Evolutionary conservation across 202 grass and related monocot species (phyloP), one percentile per base, ranked within the genome.

Genomic region (Saccharum hybrid): DNA sequence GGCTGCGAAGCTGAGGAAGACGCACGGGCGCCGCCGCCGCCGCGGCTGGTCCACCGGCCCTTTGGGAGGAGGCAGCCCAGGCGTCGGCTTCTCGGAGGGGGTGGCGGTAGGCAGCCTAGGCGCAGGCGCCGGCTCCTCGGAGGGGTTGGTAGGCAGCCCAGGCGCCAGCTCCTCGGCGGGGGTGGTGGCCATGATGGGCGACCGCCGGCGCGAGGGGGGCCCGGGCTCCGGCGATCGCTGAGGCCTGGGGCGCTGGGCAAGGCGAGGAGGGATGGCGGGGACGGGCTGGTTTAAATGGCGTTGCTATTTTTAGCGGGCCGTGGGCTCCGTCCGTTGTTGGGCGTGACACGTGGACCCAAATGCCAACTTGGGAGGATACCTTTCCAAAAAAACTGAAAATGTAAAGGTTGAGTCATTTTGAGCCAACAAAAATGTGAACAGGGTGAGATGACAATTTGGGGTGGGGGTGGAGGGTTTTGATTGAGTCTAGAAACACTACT

Each of bases 1-100:
- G 18, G 76, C 88, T 4, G 94, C 57, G 84, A 97, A 85, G 86
- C 94, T 97, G 72, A 92, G 82, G 72, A 92, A 49, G 46, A 37
- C 82, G 74, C 81, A 86, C 59, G 61, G 72, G 69, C 65, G 67
- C 4, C 88, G 82, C 79, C 26, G 71, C 26, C 76, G 76, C 8
- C 26, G 26, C 26, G 39, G 68, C 4, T 42, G 71, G 26, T 26
- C 26, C 31, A 33, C 1, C 31, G 31, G 10, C 9, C 0, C 33
- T 34, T 34, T 22, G 2, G 86, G 66, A 11, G 74, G 43, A 37
- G 71, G 60, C 13, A 46, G n/a, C 52, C 18, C 7, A 61, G 52
- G 52, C 7, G 34, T 11, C 45, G 45, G 45, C 3, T 48, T 11
- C 12, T 48, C 13, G 45, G 10, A 2, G 41, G 12, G 7, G 2